Base-by-base conservation (phyloP, 2,329 filamentous ascomycete species). In the Penicillium concentricum region DNA sequence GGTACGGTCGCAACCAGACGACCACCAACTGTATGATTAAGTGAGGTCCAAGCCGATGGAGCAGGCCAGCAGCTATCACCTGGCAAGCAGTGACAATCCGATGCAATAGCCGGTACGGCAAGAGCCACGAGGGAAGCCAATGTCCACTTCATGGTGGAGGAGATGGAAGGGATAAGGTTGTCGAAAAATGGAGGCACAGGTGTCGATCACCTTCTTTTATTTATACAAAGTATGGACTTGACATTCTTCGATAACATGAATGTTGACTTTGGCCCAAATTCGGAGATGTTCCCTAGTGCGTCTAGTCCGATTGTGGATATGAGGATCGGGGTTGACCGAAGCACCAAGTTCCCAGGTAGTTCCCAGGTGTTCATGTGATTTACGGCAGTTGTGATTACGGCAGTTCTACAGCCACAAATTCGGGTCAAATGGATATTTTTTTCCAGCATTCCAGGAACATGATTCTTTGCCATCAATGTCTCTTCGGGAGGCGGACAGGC, bases 21-120 rank as follows among this genome's bases (percentile, higher is more conserved):
- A 42, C 75, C 75, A 26, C 63, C 67, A 5, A 77, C 69, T 4
- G 74, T 74, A 44, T 53, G 56, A 61, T 77, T 78, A 35, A 78
- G 61, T 8, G 61, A 51, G 4, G 61, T 54, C 74, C 75, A 76
- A n/a, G 59, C 58, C 6, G 64, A 55, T 1, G 57, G n/a, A 4
- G 66, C 60, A 61, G 74, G 68, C 75, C 75, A 77, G 59, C 76
- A 78, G 24, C 57, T 45, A 49, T 78, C 71, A 6, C 67, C 67
- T 2, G 75, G 76, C 45, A 70, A 49, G 37, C 67, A 70, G 60
- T 61, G 63, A 44, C 68, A 69, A 7, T 49, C 4, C 4, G n/a
- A 37, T 24, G 58, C 56, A 22, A 54, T 15, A 16, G 45, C 54
- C 24, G 61, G 54, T 9, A 59, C 59, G 43, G 59, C 54, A 9